Evolutionary conservation across 345 rosid genomes (phyloP).

Genomic region (Euphorbia tirucalli): DNA sequence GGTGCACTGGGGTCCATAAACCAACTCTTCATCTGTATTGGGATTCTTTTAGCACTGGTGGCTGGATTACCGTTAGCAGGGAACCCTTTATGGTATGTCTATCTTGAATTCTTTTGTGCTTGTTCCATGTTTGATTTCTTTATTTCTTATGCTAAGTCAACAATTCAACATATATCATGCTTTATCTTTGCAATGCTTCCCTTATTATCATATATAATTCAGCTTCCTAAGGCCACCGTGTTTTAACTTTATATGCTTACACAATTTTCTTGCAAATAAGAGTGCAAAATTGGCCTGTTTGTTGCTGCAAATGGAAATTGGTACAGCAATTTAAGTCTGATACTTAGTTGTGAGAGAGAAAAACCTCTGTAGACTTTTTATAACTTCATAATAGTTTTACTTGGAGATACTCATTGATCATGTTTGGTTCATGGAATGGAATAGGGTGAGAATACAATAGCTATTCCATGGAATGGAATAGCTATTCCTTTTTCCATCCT

Average conservation of each 20-base stretch:
- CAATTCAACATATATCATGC: not conserved
- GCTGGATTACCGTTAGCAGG: constrained; percentile 95
- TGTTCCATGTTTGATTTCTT: not conserved
- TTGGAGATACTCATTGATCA: not conserved
- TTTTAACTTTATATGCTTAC: not conserved
- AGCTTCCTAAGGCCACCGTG: not conserved
- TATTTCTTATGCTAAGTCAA: not conserved
- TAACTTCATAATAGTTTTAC: not conserved
- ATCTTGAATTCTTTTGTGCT: not conserved
- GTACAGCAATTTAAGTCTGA: not conserved
- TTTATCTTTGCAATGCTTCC: not conserved
- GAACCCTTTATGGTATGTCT: constrained; percentile 72
- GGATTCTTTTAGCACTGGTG: constrained; percentile 91
- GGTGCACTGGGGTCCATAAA: constrained; percentile 96
- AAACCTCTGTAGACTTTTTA: not conserved
- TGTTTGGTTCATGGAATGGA: no score
- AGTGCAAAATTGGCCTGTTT: not conserved
- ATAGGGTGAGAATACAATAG: no score
- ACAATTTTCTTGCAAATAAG: not conserved
- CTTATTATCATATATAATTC: not conserved
- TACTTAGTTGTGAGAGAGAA: not conserved
- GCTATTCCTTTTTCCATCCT: no score
- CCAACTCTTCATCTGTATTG: constrained; percentile 93
- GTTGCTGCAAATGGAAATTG: not conserved
- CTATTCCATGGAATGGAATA: no score